Base-by-base conservation (phyloP, 1,284 basidiomycete species). In the Puccinia hordei region DNA sequence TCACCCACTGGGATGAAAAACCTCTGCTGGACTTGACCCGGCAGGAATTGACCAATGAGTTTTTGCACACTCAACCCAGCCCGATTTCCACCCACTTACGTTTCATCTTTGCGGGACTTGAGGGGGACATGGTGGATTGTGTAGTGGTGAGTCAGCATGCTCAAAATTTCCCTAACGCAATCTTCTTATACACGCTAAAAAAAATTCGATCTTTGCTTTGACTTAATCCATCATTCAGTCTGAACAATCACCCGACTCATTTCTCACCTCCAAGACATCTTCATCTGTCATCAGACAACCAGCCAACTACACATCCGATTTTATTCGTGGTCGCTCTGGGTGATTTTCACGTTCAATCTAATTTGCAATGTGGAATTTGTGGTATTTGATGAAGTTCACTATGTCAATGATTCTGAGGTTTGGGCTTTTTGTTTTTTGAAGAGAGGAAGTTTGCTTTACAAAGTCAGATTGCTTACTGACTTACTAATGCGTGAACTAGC, bases 351-450 rank as follows among this genome's bases (percentile, higher is more conserved):
- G 24, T 17, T 51, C 17, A 33, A 99, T 86, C 88, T 99, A 46
- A 99, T 99, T 83, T 90, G 97, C 65, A 97, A 99, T 86, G 95
- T 99, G 66, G 97, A 99, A 85, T 99, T 98, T 85, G 97, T 99
- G 35, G 97, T 99, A 82, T 99, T 99, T 84, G 97, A 99, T 86
- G 97, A 99, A 86, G 97, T 99, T 15, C 97, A 99, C 87, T 99
- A 99, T 86, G 95, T 99, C 81, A 99, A 99, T 85, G 97, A 99
- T 86, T 93, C 94, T 22, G 97, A 99, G 91, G 94, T 95, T 82
- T 82, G 88, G 49, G 75, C 6, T 66, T 41, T 33, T n/a, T 27
- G 13, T 30, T 17, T 17, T 49, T 69, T 22, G 35, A 59, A 38
- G 33, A 46, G 35, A 4, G n/a, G 49, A 30, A 27, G 51, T 53